Evolutionary conservation across 805 yeast species (phyloP).

Genomic region (Candida namnaoensis): DNA sequence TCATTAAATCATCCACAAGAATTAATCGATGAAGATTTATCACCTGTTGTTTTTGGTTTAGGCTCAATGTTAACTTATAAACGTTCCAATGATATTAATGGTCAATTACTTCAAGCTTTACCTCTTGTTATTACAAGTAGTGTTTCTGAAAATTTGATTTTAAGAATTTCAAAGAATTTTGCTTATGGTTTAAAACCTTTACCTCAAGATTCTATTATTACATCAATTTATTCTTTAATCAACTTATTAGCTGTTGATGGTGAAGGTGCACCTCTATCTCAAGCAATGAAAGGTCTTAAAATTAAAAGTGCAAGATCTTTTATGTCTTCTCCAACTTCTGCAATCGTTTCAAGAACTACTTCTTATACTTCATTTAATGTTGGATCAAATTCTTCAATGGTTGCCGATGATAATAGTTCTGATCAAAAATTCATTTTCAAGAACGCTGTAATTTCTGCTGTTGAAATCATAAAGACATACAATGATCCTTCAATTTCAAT

Average conservation of each 20-base stretch:
- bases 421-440: conserved; percentile 30
- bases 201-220: conserved; percentile 75
- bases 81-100: conserved; percentile 22
- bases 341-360: conserved; percentile 1
- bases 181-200: conserved; percentile 59
- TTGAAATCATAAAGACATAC: conserved; percentile 57
- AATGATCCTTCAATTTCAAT: conserved; percentile 67
- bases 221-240: conserved; percentile 75
- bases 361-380: conserved; percentile 8
- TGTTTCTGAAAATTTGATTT: conserved; percentile 37
- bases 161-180: conserved; percentile 44
- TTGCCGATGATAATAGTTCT: neutral
- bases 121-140: conserved; percentile 37
- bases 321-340: conserved; percentile 8
- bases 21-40: conserved; percentile 41
- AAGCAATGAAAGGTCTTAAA: conserved; percentile 23
- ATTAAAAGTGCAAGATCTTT: conserved; percentile 20
- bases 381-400: conserved; percentile 1
- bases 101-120: conserved; percentile 26
- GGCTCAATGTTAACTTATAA: conserved; percentile 43
- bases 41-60: conserved; percentile 42
- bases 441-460: conserved; percentile 62
- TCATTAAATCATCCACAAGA: conserved; percentile 45
- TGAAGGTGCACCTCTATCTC: conserved; percentile 26
- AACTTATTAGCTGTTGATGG: conserved; percentile 58